These are phyloP conservation scores for Lachnellula hyalina DNA, from an alignment of 2,329 filamentous ascomycete species.

Conservation along the genomic window DNA sequence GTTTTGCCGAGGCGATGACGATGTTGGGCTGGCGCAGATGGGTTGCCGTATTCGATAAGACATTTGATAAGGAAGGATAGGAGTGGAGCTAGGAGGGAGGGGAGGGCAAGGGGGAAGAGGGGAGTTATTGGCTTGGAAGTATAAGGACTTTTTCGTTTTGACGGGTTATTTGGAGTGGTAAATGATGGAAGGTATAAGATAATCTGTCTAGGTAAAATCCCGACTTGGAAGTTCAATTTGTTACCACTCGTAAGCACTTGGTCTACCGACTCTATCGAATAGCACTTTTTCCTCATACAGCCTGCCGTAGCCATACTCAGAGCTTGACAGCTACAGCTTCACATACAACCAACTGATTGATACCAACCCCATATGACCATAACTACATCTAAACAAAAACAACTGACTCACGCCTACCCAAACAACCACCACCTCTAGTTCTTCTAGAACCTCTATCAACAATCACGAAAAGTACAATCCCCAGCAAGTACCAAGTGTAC, in stretches of 20 bases:
- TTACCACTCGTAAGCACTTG: too few relatives aligned
- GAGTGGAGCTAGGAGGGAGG: too few relatives aligned
- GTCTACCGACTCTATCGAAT: too few relatives aligned
- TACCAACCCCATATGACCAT: background rate
- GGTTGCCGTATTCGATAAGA: background rate
- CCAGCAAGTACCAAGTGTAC: background rate
- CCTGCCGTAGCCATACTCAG: background rate
- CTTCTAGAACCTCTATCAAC: too few relatives aligned
- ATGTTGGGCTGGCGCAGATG: background rate
- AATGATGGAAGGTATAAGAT: too few relatives aligned
- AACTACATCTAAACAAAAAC: background rate
- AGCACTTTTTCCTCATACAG: background rate
- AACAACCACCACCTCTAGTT: background rate
- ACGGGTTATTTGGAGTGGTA: too few relatives aligned
- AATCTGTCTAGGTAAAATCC: too few relatives aligned
- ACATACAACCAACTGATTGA: background rate
- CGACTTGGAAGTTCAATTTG: too few relatives aligned
- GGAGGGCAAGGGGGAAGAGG: slow-evolving; percentile 2
- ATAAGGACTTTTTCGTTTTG: too few relatives aligned
- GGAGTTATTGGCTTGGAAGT: background rate
- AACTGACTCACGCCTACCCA: background rate
- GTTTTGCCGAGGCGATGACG: background rate
- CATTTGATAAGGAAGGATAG: background rate
- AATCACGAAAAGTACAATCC: too few relatives aligned
- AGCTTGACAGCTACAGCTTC: background rate